Evolutionary conservation across 148 eudicot species (phyloP).

Genomic region (Heliosperma pusillum): DNA sequence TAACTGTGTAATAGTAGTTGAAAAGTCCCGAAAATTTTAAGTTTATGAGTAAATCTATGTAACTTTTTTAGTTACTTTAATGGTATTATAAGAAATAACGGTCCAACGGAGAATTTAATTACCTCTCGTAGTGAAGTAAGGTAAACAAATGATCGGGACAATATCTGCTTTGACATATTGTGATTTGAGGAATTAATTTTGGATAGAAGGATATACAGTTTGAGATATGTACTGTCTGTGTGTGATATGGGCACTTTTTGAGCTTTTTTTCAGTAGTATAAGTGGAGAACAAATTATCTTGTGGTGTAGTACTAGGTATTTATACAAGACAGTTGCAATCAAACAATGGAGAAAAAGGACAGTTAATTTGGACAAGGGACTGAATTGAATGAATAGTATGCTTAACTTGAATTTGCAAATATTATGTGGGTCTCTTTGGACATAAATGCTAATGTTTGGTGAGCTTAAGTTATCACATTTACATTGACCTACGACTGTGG

Average conservation of each 20-base stretch:
- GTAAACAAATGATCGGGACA: too few relatives aligned
- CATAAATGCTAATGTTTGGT: neutral
- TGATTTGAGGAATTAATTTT: neutral
- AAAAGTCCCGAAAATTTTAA: too few relatives aligned
- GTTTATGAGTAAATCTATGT: too few relatives aligned
- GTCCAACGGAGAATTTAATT: too few relatives aligned
- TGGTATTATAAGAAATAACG: too few relatives aligned
- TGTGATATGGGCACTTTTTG: neutral
- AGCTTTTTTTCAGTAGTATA: too few relatives aligned
- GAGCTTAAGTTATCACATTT: neutral
- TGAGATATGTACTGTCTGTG: too few relatives aligned
- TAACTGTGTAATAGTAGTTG: too few relatives aligned
- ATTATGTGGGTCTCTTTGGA: neutral
- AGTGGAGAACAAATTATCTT: neutral
- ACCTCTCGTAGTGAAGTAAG: too few relatives aligned
- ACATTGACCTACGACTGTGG: neutral
- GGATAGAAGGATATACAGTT: too few relatives aligned
- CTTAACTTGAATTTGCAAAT: neutral
- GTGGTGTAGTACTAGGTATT: neutral
- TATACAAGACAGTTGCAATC: neutral
- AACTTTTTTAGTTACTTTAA: too few relatives aligned
- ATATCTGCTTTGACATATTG: neutral
- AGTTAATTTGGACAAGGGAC: neutral
- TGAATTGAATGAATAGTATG: neutral
- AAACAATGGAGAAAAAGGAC: neutral